phyloP scores from a whole-genome alignment of 306 rosid genomes.

The Vigna reflexopilosa region DNA sequence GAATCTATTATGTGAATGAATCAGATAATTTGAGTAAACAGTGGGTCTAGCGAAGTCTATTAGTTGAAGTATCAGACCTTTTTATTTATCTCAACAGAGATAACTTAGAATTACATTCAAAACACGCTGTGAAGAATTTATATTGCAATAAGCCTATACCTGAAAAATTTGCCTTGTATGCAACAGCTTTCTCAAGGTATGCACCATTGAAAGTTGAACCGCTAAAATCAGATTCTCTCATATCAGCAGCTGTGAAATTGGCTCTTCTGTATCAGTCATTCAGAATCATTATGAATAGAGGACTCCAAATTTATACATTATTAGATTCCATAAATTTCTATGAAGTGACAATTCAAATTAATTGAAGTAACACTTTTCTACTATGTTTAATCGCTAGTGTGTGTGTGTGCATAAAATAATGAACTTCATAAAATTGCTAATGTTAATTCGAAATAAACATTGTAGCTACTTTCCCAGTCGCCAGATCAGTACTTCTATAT shows the following conservation, averaged over 20 bases:
- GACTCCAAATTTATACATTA: conserved; percentile 37
- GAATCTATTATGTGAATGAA: conserved; percentile 13
- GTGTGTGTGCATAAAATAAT: neutral
- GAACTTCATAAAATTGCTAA: conserved; percentile 6
- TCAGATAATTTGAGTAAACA: neutral
- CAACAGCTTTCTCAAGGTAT: conserved; percentile 95
- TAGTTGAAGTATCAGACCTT: neutral
- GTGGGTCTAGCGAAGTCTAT: neutral
- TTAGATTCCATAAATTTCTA: conserved; percentile 33
- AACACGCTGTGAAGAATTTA: neutral
- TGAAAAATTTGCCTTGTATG: conserved; percentile 88
- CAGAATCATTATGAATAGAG: conserved; percentile 45
- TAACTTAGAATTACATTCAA: neutral
- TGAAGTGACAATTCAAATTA: conserved; percentile 20
- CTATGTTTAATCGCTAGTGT: neutral
- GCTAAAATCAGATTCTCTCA: conserved; percentile 96
- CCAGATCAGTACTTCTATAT: neutral
- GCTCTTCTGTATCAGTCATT: conserved; percentile 82
- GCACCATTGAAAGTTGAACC: conserved; percentile 98
- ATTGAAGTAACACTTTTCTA: conserved; percentile 11
- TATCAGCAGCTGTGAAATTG: conserved; percentile 97
- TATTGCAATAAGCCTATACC: conserved; percentile 54
- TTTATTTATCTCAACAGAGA: neutral
- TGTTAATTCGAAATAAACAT: conserved; percentile 1
- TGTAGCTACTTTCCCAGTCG: neutral